Evolutionary conservation across 345 rosid genomes (phyloP).

Genomic region (Salix udensis): DNA sequence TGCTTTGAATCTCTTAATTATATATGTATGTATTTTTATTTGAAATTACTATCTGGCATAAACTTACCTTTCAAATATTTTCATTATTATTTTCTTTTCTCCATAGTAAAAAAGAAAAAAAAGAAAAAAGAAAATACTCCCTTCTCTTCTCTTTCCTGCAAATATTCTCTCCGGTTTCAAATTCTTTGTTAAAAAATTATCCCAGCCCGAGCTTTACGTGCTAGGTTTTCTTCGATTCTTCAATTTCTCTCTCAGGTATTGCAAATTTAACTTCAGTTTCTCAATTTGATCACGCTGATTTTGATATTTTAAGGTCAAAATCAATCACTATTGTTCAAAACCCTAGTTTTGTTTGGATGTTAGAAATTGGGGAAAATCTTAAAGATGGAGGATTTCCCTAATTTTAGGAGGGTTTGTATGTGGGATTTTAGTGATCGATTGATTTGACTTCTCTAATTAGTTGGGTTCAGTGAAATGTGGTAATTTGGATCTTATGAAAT

Average conservation of each 20-base stretch:
- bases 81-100: neutral
- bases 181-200: conserved; percentile 13
- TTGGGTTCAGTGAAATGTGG: conserved; percentile 1
- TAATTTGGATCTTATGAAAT: conserved; percentile 5
- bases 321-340: conserved; percentile 22
- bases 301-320: conserved; percentile 11
- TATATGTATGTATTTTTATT: neutral
- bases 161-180: conserved; percentile 36
- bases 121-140: conserved; percentile 12
- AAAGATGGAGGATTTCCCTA: neutral
- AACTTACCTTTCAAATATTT: neutral
- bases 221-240: conserved; percentile 9
- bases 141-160: conserved; percentile 23
- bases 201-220: neutral
- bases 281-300: neutral
- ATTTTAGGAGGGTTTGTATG: neutral
- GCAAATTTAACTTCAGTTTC: conserved; percentile 5
- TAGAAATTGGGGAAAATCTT: conserved; percentile 14
- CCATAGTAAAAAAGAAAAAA: conserved; percentile 9
- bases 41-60: conserved; percentile 9
- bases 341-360: conserved; percentile 40
- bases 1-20: neutral
- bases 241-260: conserved; percentile 24
- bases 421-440: conserved; percentile 9
- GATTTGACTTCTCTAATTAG: conserved; percentile 14